Evolutionary conservation across 192 early-diverging fungal species (phyloP).

Genomic region (Spizellomyces punctatus): DNA sequence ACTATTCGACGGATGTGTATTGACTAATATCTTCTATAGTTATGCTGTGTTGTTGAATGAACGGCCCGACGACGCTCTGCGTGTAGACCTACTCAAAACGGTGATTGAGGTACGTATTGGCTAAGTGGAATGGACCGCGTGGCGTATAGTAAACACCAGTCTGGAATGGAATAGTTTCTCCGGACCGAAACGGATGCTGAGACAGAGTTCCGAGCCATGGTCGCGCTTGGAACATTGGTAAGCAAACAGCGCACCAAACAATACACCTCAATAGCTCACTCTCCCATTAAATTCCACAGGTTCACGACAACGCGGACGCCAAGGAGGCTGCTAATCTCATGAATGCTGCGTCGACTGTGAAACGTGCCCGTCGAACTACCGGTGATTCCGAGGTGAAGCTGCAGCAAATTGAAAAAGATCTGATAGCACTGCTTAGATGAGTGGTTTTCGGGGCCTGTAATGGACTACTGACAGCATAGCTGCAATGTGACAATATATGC

Average conservation of each 20-base stretch:
- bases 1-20: no score
- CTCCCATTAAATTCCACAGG: neutral
- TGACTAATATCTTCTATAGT: slow-evolving; percentile 17
- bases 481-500: neutral
- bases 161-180: slow-evolving; percentile 41
- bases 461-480: neutral
- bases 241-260: neutral
- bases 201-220: slow-evolving; percentile 58
- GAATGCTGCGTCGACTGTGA: neutral
- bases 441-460: neutral
- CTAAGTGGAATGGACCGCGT: neutral
- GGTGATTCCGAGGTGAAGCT: slow-evolving; percentile 15
- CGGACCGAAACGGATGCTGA: slow-evolving; percentile 62
- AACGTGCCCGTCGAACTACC: neutral
- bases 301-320: neutral
- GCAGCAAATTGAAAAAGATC: slow-evolving; percentile 21
- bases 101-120: slow-evolving; percentile 45
- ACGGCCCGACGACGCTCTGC: slow-evolving; percentile 51
- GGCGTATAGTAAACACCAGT: no score
- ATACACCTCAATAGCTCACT: neutral
- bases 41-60: slow-evolving; percentile 52
- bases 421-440: neutral
- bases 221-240: slow-evolving; percentile 70
- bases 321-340: slow-evolving; percentile 21
- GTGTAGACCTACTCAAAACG: slow-evolving; percentile 46